phyloP scores from a whole-genome alignment of 495 filamentous ascomycete genomes.

The Neurospora tetraspora region DNA sequence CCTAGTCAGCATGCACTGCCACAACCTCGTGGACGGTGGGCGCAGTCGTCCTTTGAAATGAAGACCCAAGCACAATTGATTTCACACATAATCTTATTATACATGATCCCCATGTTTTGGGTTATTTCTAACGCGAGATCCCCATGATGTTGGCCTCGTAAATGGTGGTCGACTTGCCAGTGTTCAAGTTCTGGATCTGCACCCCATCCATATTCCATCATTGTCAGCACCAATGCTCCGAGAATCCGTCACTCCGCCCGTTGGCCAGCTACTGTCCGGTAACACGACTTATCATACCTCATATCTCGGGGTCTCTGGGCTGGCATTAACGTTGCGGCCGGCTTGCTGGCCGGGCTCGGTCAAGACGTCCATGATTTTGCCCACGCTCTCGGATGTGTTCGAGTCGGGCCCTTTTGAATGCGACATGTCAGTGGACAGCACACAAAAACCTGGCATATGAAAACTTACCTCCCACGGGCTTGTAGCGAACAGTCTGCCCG shows the following conservation, averaged over 20 bases:
- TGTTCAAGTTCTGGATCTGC: constrained; percentile 34
- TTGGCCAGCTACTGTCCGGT: background rate
- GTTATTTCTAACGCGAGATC: background rate
- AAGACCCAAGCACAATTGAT: background rate
- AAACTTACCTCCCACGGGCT: constrained; percentile 29
- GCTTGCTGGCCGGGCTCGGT: constrained; percentile 31
- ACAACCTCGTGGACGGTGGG: background rate
- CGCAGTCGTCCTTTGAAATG: background rate
- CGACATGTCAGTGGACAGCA: background rate
- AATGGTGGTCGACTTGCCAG: constrained; percentile 29
- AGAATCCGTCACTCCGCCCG: background rate
- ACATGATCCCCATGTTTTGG: background rate
- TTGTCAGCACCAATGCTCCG: background rate
- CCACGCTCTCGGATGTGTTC: constrained; percentile 29
- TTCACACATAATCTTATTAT: background rate
- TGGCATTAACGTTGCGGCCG: constrained; percentile 31
- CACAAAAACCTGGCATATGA: background rate
- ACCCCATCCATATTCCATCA: background rate
- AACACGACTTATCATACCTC: constrained; percentile 19
- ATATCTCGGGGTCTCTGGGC: constrained; percentile 27
- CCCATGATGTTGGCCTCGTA: constrained; percentile 35
- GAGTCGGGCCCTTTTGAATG: constrained; percentile 24
- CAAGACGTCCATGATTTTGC: constrained; percentile 27
- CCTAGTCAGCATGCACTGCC: background rate
- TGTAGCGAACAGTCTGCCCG: constrained; percentile 30